Evolutionary conservation across 225 moss, liverwort and hornwort genomes (phyloP).

Genomic region (Anthoceros angustus): DNA sequence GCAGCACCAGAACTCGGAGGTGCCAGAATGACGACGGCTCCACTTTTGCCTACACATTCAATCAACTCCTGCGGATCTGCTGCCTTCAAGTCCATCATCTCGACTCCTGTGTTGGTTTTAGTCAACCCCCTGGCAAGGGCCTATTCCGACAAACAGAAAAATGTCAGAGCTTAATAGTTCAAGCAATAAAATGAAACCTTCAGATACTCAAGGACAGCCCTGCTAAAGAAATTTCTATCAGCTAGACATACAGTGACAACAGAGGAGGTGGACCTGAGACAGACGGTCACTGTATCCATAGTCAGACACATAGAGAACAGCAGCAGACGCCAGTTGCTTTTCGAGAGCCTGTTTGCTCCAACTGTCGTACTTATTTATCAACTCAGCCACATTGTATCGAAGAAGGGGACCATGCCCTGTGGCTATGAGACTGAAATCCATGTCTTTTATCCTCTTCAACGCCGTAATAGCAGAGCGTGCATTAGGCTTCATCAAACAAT

Average conservation of each 20-base stretch:
- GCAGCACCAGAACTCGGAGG: slow-evolving; percentile 73
- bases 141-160: slow-evolving; percentile 11
- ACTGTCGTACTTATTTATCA: slow-evolving; percentile 52
- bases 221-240: too few relatives aligned
- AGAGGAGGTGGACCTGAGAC: slow-evolving; percentile 35
- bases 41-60: slow-evolving; percentile 61
- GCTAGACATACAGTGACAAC: too few relatives aligned
- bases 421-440: slow-evolving; percentile 62
- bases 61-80: slow-evolving; percentile 64
- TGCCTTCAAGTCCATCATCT: slow-evolving; percentile 78
- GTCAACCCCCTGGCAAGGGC: slow-evolving; percentile 82
- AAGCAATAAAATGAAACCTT: too few relatives aligned
- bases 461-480: slow-evolving; percentile 68
- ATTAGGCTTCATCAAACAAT: slow-evolving; percentile 92
- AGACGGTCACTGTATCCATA: slow-evolving; percentile 90
- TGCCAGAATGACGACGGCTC: slow-evolving; percentile 67
- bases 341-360: slow-evolving; percentile 82
- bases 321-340: slow-evolving; percentile 71
- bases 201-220: too few relatives aligned
- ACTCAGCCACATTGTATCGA: slow-evolving; percentile 57
- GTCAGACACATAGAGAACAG: slow-evolving; percentile 76
- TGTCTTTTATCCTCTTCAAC: slow-evolving; percentile 46
- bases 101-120: slow-evolving; percentile 77
- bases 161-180: too few relatives aligned
- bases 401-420: slow-evolving; percentile 75